Percentiles rank a stretch among this genome's conserved stretches.
These are phyloP conservation scores for Malassezia brasiliensis DNA, from an alignment of 1,284 basidiomycete species.

Conservation along the genomic window DNA sequence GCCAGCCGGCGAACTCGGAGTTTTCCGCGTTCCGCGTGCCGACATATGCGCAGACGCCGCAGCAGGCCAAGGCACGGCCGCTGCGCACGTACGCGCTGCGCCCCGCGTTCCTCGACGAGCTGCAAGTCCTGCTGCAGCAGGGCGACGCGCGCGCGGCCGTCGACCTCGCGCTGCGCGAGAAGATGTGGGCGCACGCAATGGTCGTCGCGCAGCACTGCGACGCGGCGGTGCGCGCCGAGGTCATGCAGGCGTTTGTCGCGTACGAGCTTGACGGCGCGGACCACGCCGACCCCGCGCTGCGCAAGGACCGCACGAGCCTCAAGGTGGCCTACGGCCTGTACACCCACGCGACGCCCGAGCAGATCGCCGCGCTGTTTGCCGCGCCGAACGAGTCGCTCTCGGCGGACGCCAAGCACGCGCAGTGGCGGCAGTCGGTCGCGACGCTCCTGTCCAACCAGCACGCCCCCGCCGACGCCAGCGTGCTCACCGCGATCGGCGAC, in stretches of 20 bases:
- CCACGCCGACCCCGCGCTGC: conserved; percentile 6
- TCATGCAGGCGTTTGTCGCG: conserved; percentile 72
- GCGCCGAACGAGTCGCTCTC: not conserved
- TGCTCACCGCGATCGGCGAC: conserved; percentile 77
- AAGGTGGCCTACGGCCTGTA: conserved; percentile 43
- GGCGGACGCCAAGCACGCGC: conserved; percentile 16
- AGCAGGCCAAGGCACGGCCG: conserved; percentile 7
- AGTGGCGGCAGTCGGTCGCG: conserved; percentile 60
- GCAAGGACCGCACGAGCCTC: conserved; percentile 32
- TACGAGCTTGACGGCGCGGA: conserved; percentile 60
- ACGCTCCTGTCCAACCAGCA: conserved; percentile 71
- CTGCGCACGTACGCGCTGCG: conserved; percentile 32
- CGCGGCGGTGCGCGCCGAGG: conserved; percentile 84
- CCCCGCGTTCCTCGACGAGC: conserved; percentile 28
- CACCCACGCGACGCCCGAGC: conserved; percentile 27
- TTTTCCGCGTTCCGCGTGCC: conserved; percentile 13
- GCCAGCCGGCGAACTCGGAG: not conserved
- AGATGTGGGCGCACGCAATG: conserved; percentile 91
- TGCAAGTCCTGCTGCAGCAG: conserved; percentile 45
- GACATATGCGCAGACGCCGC: conserved; percentile 11
- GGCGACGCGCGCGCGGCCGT: conserved; percentile 81
- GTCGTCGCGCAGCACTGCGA: conserved; percentile 86
- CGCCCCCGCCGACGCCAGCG: conserved; percentile 55
- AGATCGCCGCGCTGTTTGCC: conserved; percentile 7
- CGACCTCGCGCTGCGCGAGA: conserved; percentile 74